Base-by-base conservation (phyloP, 2,329 filamentous ascomycete genomes). In the Zymoseptoria pseudotritici region DNA sequence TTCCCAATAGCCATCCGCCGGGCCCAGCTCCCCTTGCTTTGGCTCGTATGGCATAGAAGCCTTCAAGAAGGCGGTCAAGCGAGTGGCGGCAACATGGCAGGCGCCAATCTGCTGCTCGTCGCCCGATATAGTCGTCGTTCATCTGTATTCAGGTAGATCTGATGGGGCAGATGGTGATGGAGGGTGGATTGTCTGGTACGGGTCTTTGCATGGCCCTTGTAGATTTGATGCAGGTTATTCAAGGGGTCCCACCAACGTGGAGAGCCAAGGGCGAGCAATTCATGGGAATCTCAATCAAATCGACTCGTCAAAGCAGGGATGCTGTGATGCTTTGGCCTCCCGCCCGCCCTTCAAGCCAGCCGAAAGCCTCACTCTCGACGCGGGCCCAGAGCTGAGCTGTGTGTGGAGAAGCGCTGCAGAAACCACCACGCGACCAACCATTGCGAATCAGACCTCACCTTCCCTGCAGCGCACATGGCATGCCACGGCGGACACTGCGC, bases 1-100 rank as follows among this genome's bases (percentile, higher is more conserved):
- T 46, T 46, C 36, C 36, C 36, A 46, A 46, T n/a, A n/a, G 36
- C 64, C 66, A 65, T 57, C 59, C 58, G 61, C 62, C 54, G 42
- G 63, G 53, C 60, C 60, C 53, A 49, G 26, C 54, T 46, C 56
- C 58, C 61, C 59, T 63, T 64, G 62, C 61, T 62, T 62, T 58
- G 61, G 59, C 56, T 56, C 59, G 57, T 58, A 53, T 61, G 56
- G 58, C 56, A 31, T 53, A 50, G 24, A 58, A 57, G 60, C 58
- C 59, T 52, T 60, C 55, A 58, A 58, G 63, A 63, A 61, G 63
- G 64, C 66, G 64, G 63, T 69, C 20, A 51, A 53, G 60, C 58
- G 64, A 61, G 52, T 50, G 59, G 55, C 56, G 61, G 61, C 52
- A 68, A 66, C 66, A 63, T 69, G 67, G 66, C 65, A 63, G 66